Evolutionary conservation across 176 grass and related monocot species (phyloP), one percentile per base, ranked within the genome.

Genomic region (Alloteropsis semialata): DNA sequence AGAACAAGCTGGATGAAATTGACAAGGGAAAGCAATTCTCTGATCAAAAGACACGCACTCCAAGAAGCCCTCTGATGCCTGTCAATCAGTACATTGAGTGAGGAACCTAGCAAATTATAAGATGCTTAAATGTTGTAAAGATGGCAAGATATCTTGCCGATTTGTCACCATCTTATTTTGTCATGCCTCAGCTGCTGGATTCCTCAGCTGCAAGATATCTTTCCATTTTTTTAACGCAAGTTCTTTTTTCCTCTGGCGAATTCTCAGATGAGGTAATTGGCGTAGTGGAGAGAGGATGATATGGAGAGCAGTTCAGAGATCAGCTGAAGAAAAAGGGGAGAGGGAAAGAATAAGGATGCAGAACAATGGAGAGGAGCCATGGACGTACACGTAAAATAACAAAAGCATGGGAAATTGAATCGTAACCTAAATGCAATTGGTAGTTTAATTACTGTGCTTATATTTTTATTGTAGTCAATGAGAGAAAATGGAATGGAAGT

Each of bases 11-110:
- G 36, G 72, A 75, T 80, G 84, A 73, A 65, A n/a, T 49, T 48
- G 85, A 83, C 29, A 81, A 89, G 76, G 87, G 72, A 45, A 91
- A 88, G 65, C 66, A 78, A 29, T 69, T 30, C 22, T 51, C 74
- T 25, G 89, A 88, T 49, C 78, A 49, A 67, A 71, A 33, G 59
- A 54, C 19, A n/a, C 76, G 46, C 42, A 76, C 80, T 64, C 76
- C 92, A 58, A 92, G 94, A 87, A 94, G 89, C 74, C 94, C 94
- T 86, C 81, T 94, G 33, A 82, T 81, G 60, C 82, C 89, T 45
- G 74, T 97, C 53, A 97, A 97, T 79, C 39, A 83, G 43, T 77
- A 84, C 8, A 30, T 72, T 70, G 4, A 68, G 66, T 74, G 79
- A 78, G 72, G 18, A 22, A 5, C 21, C 5, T 59, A 41, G 6